Percentiles rank a stretch among this genome's conserved stretches.
These are phyloP conservation scores for Mycena haematopus DNA, from an alignment of 768 basidiomycete genomes.

Conservation along the genomic window DNA sequence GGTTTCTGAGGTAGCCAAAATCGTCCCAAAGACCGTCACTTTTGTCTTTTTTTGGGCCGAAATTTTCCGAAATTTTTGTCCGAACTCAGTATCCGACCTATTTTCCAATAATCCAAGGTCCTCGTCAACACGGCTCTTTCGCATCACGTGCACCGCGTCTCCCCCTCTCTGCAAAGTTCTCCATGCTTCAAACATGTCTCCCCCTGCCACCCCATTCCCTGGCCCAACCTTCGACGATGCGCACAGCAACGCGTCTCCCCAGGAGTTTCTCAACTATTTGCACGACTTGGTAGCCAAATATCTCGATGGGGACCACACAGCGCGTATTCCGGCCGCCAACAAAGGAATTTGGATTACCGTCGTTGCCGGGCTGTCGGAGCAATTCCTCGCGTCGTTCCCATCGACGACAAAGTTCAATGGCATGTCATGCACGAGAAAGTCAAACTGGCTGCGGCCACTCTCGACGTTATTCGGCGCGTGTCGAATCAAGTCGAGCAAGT, in stretches of 20 bases:
- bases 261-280: constrained; percentile 52
- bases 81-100: no score
- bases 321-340: constrained; percentile 41
- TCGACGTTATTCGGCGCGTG: constrained; percentile 60
- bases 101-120: no score
- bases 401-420: constrained; percentile 57
- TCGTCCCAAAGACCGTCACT: no score
- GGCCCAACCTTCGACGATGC: constrained; percentile 39
- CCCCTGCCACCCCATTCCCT: constrained; percentile 38
- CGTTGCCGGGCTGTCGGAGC: constrained; percentile 57
- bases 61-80: no score
- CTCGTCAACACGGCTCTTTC: no score
- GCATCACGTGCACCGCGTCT: no score
- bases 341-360: constrained; percentile 56
- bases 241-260: constrained; percentile 39
- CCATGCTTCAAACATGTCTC: constrained; percentile 12
- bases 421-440: constrained; percentile 62
- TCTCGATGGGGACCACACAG: constrained; percentile 40
- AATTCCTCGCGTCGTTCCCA: constrained; percentile 62
- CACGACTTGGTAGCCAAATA: constrained; percentile 44
- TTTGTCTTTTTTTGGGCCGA: no score
- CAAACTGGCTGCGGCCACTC: constrained; percentile 56
- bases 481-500: constrained; percentile 57
- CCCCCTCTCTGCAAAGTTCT: no score
- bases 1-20: no score